Conservation (phyloP, 2,329 filamentous ascomycete species). For the Botrytis aclada region DNA sequence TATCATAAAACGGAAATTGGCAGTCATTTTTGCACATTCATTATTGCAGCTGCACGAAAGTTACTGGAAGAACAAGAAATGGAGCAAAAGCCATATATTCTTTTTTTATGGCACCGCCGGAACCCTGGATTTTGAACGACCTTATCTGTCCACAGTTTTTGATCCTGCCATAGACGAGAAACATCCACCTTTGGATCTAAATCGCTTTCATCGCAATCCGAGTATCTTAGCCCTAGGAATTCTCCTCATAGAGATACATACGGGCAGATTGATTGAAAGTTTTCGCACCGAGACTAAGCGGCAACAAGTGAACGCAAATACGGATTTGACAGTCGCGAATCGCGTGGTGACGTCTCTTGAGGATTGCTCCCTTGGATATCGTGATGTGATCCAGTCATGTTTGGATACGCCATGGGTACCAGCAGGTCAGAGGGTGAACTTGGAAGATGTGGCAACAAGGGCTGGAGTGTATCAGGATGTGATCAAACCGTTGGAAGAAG, state of each 20-base stretch:
- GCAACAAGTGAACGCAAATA: conserved; percentile 4
- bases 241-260: conserved; percentile 3
- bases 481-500: conserved; percentile 1
- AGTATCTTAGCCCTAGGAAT: neutral
- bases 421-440: conserved; percentile 1
- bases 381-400: conserved; percentile 4
- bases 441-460: neutral
- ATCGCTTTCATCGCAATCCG: neutral
- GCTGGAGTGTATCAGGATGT: conserved; percentile 6
- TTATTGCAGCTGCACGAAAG: neutral
- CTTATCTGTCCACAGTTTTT: neutral
- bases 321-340: neutral
- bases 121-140: neutral
- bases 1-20: neutral
- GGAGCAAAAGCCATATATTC: conserved; percentile 2
- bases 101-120: neutral
- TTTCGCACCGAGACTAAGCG: neutral
- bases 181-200: neutral
- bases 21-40: conserved; percentile 7
- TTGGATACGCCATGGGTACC: conserved; percentile 3
- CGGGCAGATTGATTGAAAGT: neutral
- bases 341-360: neutral
- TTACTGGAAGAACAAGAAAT: conserved; percentile 8
- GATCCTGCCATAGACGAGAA: neutral
- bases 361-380: conserved; percentile 11